Evolutionary conservation across 2,329 filamentous ascomycete genomes (phyloP), one percentile per base, ranked within the genome.

Genomic region (Rutstroemia sydowiana): DNA sequence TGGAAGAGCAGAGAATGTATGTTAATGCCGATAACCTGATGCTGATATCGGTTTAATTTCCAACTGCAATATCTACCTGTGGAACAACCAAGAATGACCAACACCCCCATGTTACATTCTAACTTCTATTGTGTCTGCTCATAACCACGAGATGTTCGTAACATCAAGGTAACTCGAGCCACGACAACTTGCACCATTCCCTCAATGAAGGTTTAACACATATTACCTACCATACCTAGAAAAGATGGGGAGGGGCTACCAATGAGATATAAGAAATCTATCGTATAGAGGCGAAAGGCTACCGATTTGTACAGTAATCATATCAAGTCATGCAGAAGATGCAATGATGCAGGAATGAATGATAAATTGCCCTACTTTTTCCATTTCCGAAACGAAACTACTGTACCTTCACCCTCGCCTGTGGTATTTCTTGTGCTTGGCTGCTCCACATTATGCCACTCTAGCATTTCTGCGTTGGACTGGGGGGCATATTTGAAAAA

Each of bases 141-240:
- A n/a, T n/a, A 53, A 55, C 53, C 59, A 60, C 58, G 57, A 52
- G 54, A 58, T 62, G 58, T 55, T 54, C 58, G 43, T 51, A 44
- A 21, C 28, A 30, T 48, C 44, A 43, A 52, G 56, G 61, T 59
- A n/a, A 65, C 57, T 65, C 61, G 63, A 65, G 63, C 63, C 63
- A 65, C 63, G 63, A 65, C 62, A 63, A 53, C 59, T 37, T 37
- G 39, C 47, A 55, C 45, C 44, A 21, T 39, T 30, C 41, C n/a
- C n/a, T n/a, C n/a, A n/a, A 45, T 26, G 36, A 18, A 23, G 34
- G 37, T 9, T 23, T 7, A 32, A 40, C 47, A 43, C 48, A 44
- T 37, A 41, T 23, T 32, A 39, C 41, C 23, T 16, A 18, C 34
- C 39, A 34, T 50, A 45, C 39, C 21, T 39, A 45, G 13, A 37